Percentiles rank a stretch among this genome's conserved stretches.
phyloP scores from a whole-genome alignment of 2,329 filamentous ascomycete species.

The Aspergillus aculeatus region DNA sequence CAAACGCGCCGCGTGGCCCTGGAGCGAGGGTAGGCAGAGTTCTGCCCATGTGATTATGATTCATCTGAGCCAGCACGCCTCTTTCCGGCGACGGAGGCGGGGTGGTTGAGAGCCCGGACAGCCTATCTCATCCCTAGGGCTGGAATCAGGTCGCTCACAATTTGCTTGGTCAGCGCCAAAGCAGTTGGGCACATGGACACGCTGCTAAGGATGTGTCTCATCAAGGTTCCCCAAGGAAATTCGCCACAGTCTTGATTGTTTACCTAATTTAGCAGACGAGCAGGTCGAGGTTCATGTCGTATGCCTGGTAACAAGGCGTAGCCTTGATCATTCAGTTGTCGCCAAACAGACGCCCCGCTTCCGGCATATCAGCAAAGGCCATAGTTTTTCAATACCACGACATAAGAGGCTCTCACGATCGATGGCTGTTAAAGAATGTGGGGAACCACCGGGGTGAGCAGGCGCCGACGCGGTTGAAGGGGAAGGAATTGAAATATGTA shows the following conservation, averaged over 20 bases:
- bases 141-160: not conserved
- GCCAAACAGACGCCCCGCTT: not conserved
- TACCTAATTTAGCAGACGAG: not conserved
- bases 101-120: not conserved
- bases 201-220: not conserved
- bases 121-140: not conserved
- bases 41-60: slow-evolving; percentile 20
- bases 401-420: not conserved
- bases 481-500: not conserved
- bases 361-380: not conserved
- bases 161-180: not conserved
- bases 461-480: not conserved
- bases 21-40: slow-evolving; percentile 31
- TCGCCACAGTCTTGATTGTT: not conserved
- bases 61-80: slow-evolving; percentile 13
- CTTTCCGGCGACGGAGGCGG: not conserved
- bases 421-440: not conserved
- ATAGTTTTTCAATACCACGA: not conserved
- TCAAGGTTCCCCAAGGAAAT: not conserved
- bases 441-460: not conserved
- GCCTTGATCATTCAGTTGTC: not conserved
- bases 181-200: not conserved
- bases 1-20: slow-evolving; percentile 20
- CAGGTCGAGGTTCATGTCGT: not conserved
- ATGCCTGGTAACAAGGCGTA: not conserved